Evolutionary conservation across 352 stramenopile genomes (phyloP), one percentile per base, ranked within the genome.

Genomic region (Phytophthora meadii): DNA sequence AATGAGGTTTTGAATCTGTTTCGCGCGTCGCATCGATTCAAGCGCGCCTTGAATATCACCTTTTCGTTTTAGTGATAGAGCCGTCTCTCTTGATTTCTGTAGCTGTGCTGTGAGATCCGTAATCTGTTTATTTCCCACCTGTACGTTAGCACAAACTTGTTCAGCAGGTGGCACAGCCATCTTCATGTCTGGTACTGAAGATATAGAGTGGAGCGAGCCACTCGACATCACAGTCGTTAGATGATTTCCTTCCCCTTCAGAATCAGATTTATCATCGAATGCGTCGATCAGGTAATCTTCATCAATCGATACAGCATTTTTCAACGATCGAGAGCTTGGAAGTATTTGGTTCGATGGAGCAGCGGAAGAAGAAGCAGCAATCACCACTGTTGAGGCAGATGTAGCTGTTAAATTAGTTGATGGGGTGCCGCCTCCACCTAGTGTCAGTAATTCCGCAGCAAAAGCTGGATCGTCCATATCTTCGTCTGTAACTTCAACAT

Each of bases 211-310:
- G 5, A 66, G 36, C n/a, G 65, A 62, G 12, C 28, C 42, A 50
- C 58, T 54, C 5, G 52, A 66, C 48, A 64, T 60, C 10, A 69
- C 50, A 6, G 57, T 58, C 11, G 47, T 65, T 15, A 66, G 40
- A 41, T 73, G 37, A 58, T 60, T 54, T 12, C 37, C 15, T 64
- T 80, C 54, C 2, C 67, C 62, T 3, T 78, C 61, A 2, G 76
- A 78, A 17, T 78, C 73, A 12, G 81, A 72, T n/a, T 78, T 60
- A 14, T 86, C 70, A 41, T 89, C 82, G 64, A 90, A 92, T 14
- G 70, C 81, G n/a, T 92, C 82, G 34, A 92, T 92, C 11, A 92
- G 52, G 14, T 79, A 72, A 44, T 83, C 64, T 44, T 92, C 80
- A 53, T 83, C 81, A 39, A 89, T 74, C 8, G 74, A 85, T 44